These are phyloP conservation scores for Lignosus rhinocerotis DNA, from an alignment of 1,284 basidiomycete species.

Conservation along the genomic window DNA sequence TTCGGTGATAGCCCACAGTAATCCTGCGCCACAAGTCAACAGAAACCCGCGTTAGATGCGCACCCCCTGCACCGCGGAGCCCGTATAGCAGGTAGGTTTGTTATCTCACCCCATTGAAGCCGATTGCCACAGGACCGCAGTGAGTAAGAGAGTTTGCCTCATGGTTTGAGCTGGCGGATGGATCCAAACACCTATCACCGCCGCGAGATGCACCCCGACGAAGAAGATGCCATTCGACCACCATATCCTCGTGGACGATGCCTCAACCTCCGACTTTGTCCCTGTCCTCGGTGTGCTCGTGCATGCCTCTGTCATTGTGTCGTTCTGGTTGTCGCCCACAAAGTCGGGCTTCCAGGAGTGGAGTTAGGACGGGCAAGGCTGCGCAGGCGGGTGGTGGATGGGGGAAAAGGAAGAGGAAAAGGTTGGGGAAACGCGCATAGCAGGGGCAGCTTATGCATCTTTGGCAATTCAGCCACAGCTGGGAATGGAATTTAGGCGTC, in stretches of 20 bases:
- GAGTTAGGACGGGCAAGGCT: background rate
- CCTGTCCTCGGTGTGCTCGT: background rate
- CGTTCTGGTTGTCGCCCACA: no score
- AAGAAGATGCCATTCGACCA: conserved; percentile 74
- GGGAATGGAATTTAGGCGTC: background rate
- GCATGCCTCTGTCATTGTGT: background rate
- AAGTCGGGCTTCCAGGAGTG: background rate
- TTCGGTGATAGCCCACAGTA: conserved; percentile 75
- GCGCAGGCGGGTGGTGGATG: background rate
- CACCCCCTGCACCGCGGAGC: background rate
- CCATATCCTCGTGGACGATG: conserved; percentile 45
- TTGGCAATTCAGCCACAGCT: background rate
- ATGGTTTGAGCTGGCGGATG: conserved; percentile 50
- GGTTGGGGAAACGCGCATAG: background rate
- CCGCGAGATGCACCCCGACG: conserved; percentile 60
- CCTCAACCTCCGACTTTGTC: background rate
- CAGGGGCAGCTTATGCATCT: background rate
- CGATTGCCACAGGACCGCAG: conserved; percentile 66
- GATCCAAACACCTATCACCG: conserved; percentile 51
- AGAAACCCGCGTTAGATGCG: background rate
- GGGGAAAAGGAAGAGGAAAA: conserved; percentile 1
- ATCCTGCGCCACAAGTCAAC: conserved; percentile 42
- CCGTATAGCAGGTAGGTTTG: background rate
- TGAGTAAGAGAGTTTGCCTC: conserved; percentile 49
- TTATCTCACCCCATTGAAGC: conserved; percentile 64